These are phyloP conservation scores for Helianthus tuberosus DNA, from an alignment of 129 eudicot genomes.

Conservation along the genomic window DNA sequence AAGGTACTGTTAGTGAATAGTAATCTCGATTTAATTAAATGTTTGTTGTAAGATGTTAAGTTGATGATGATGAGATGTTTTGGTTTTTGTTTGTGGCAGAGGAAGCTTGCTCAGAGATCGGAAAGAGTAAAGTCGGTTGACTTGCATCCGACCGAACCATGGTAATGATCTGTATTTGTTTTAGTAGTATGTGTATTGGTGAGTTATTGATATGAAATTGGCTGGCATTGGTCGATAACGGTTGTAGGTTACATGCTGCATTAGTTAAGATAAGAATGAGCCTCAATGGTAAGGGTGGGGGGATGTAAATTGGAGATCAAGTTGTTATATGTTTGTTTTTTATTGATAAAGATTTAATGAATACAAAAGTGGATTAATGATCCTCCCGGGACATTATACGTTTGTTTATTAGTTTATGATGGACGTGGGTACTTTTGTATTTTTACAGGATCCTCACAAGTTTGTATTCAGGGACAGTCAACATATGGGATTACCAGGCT, in stretches of 20 bases:
- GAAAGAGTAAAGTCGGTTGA: conserved; percentile 92
- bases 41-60: not conserved
- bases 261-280: not conserved
- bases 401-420: not conserved
- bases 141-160: conserved; percentile 95
- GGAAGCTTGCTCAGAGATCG: conserved; percentile 86
- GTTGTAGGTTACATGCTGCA: not conserved
- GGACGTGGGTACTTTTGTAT: not conserved
- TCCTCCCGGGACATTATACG: too few species aligned
- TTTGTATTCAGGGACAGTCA: conserved; percentile 83
- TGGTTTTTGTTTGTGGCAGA: conserved; percentile 47
- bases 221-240: conserved; percentile 1
- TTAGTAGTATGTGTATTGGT: not conserved
- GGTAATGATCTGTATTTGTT: conserved; percentile 41
- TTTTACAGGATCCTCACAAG: conserved; percentile 74
- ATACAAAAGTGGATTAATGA: too few species aligned
- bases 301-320: conserved; percentile 8
- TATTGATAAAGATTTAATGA: too few species aligned
- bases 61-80: conserved; percentile 11
- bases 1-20: conserved; percentile 55
- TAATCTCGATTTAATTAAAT: not conserved
- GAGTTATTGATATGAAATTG: not conserved
- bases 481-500: conserved; percentile 91
- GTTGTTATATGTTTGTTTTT: too few species aligned
- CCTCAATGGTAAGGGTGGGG: not conserved